Evolutionary conservation across 257 asterid species (phyloP).

Genomic region (Hygrophila difformis): DNA sequence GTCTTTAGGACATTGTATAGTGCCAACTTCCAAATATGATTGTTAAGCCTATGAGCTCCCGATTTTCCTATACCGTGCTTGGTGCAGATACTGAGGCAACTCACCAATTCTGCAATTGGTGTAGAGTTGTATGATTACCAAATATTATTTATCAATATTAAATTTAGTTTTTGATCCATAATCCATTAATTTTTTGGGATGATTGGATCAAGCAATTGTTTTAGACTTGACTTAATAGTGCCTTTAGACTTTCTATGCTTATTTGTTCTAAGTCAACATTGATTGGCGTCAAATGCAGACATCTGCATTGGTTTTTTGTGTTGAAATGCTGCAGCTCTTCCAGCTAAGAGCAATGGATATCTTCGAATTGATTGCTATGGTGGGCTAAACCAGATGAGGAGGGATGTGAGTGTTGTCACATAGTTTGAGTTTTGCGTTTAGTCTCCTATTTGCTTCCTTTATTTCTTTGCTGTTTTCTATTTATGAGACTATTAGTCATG

Average conservation of each 20-base stretch:
- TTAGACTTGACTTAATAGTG: neutral
- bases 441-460: neutral
- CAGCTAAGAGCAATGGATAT: conserved; percentile 74
- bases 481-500: neutral
- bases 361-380: conserved; percentile 98
- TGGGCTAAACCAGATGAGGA: conserved; percentile 99
- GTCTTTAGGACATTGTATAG: no score
- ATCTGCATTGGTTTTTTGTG: conserved; percentile 84
- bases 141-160: no score
- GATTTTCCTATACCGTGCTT: no score
- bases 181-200: no score
- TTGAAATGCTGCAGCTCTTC: conserved; percentile 96
- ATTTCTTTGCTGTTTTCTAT: conserved; percentile 1
- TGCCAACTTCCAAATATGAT: no score
- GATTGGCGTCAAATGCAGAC: conserved; percentile 84
- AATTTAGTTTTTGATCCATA: no score
- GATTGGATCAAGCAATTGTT: no score
- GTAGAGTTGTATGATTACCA: no score
- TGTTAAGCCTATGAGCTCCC: no score
- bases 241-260: conserved; percentile 8
- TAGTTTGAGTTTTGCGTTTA: conserved; percentile 3
- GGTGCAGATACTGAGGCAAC: no score
- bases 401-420: conserved; percentile 65
- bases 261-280: conserved; percentile 44
- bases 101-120: no score